Evolutionary conservation across 2,329 filamentous ascomycete species (phyloP).

Genomic region (Polytolypa hystricis): DNA sequence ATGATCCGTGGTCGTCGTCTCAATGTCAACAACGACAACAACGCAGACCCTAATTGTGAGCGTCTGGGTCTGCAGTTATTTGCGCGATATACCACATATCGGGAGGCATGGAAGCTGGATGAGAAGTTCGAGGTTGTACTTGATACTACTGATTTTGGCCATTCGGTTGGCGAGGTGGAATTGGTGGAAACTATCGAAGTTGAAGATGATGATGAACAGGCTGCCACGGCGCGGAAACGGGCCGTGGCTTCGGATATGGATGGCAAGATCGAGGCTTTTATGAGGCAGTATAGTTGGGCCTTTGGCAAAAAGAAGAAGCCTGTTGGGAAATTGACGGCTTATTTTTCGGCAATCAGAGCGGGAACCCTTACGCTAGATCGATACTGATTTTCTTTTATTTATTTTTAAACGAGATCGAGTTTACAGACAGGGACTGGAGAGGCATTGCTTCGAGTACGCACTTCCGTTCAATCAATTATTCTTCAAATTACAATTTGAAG

Average conservation of each 20-base stretch:
- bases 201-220: slow-evolving; percentile 6
- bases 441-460: too few species aligned
- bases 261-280: slow-evolving; percentile 16
- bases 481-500: too few species aligned
- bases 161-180: slow-evolving; percentile 23
- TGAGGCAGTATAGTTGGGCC: slow-evolving; percentile 16
- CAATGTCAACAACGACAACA: slow-evolving; percentile 3
- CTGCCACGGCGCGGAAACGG: slow-evolving; percentile 3
- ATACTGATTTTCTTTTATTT: too few species aligned
- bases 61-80: slow-evolving; percentile 15
- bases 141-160: slow-evolving; percentile 23
- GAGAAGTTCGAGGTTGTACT: slow-evolving; percentile 19
- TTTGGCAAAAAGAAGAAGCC: slow-evolving; percentile 13
- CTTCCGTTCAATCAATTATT: too few species aligned
- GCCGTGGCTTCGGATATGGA: slow-evolving; percentile 8
- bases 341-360: slow-evolving; percentile 14
- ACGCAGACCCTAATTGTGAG: slow-evolving; percentile 7
- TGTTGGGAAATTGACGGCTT: slow-evolving; percentile 20
- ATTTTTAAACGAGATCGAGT: too few species aligned
- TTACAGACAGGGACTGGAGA: too few species aligned
- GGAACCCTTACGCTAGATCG: too few species aligned
- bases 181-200: slow-evolving; percentile 15
- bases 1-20: slow-evolving; percentile 8
- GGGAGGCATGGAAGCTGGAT: slow-evolving; percentile 19
- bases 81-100: slow-evolving; percentile 17